Evolutionary conservation across 352 stramenopile species (phyloP).

Genomic region (Globisporangium perplexum): DNA sequence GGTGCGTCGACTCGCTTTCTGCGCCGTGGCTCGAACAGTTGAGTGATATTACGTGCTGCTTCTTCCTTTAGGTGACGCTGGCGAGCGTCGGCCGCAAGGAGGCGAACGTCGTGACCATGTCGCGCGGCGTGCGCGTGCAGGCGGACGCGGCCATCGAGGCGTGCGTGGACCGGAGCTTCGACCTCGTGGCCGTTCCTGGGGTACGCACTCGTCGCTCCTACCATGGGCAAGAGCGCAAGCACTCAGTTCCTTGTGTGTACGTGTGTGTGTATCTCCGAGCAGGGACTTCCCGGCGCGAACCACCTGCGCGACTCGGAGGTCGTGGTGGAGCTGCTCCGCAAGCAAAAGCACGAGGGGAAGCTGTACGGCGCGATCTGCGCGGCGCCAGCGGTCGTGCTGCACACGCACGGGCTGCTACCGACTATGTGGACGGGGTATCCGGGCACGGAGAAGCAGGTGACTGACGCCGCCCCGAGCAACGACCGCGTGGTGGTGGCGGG

Average conservation of each 20-base stretch:
- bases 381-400: constrained; percentile 60
- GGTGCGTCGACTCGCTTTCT: constrained; percentile 5
- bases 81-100: constrained; percentile 50
- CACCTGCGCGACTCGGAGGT: constrained; percentile 63
- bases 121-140: constrained; percentile 62
- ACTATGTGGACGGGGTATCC: constrained; percentile 60
- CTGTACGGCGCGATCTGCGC: constrained; percentile 77
- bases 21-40: background rate
- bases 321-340: constrained; percentile 46
- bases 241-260: constrained; percentile 2
- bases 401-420: constrained; percentile 51
- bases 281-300: constrained; percentile 66
- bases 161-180: constrained; percentile 47
- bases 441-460: constrained; percentile 61
- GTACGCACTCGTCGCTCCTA: constrained; percentile 16
- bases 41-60: background rate
- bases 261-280: no score
- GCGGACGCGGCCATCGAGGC: constrained; percentile 60
- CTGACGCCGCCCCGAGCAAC: constrained; percentile 25
- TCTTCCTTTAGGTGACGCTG: constrained; percentile 33
- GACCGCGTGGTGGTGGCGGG: constrained; percentile 61
- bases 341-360: constrained; percentile 59
- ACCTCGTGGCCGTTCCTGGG: constrained; percentile 63
- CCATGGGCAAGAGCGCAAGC: background rate
- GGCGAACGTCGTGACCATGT: constrained; percentile 71